Percentiles rank a stretch among this genome's conserved stretches.
These are phyloP conservation scores for Argentina anserina DNA, from an alignment of 306 rosid species.

Conservation along the genomic window DNA sequence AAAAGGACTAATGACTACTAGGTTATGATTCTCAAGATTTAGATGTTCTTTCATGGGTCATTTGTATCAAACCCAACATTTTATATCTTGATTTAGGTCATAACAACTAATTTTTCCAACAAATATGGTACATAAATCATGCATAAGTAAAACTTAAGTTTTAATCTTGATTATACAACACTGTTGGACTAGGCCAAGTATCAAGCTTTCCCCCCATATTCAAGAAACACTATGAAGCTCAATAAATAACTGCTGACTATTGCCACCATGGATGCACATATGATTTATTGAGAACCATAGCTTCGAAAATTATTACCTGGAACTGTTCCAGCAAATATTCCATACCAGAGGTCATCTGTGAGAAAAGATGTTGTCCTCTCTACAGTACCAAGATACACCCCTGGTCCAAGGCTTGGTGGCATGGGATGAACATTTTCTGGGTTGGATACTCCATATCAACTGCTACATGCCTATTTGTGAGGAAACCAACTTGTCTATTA, in stretches of 20 bases:
- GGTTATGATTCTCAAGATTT: background rate
- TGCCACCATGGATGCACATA: background rate
- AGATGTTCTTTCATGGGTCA: background rate
- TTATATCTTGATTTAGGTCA: background rate
- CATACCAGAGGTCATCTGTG: constrained; percentile 96
- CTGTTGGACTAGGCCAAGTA: background rate
- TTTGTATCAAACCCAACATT: background rate
- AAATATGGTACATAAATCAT: background rate
- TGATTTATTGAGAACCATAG: constrained; percentile 19
- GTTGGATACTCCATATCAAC: constrained; percentile 96
- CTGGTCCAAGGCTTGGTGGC: constrained; percentile 99
- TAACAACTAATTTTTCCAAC: background rate
- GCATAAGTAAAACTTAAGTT: background rate
- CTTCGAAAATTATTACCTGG: constrained; percentile 63
- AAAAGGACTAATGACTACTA: too few relatives aligned
- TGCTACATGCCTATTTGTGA: constrained; percentile 97
- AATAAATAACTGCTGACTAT: background rate
- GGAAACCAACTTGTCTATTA: constrained; percentile 84
- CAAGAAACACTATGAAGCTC: constrained; percentile 2
- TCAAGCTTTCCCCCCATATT: too few relatives aligned
- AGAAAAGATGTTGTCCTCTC: constrained; percentile 98
- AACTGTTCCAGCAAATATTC: constrained; percentile 95
- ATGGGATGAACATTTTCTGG: constrained; percentile 98
- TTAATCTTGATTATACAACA: background rate
- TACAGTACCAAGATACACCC: constrained; percentile 97